These are phyloP conservation scores for Clavaria fumosa DNA, from an alignment of 768 basidiomycete species.

Conservation along the genomic window DNA sequence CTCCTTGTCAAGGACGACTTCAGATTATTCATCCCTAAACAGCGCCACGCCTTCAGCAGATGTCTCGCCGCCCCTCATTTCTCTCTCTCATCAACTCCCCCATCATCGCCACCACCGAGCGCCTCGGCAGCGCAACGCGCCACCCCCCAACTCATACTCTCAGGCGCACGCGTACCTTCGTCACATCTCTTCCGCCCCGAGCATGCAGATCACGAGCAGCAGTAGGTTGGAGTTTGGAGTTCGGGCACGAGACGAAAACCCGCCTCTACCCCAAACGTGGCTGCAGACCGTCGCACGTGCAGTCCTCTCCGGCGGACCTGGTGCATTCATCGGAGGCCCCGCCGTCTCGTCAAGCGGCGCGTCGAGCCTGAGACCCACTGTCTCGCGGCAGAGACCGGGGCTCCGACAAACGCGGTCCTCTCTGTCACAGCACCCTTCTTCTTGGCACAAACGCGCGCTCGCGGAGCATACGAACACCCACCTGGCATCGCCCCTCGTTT, in stretches of 20 bases:
- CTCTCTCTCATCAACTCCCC: slow-evolving; percentile 19
- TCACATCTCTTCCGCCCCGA: slow-evolving; percentile 45
- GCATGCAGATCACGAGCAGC: too few relatives aligned
- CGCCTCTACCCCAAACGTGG: slow-evolving; percentile 32
- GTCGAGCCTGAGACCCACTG: neutral
- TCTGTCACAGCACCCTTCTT: slow-evolving; percentile 10
- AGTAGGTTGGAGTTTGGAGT: too few relatives aligned
- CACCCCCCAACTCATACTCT: slow-evolving; percentile 27
- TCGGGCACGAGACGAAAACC: neutral
- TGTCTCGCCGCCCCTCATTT: slow-evolving; percentile 3
- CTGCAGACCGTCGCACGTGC: slow-evolving; percentile 54
- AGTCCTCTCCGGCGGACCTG: slow-evolving; percentile 37
- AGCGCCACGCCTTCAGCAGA: neutral
- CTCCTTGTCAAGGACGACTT: slow-evolving; percentile 16
- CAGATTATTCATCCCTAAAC: slow-evolving; percentile 18
- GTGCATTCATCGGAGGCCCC: slow-evolving; percentile 31
- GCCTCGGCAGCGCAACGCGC: slow-evolving; percentile 6
- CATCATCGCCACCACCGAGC: slow-evolving; percentile 16
- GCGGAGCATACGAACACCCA: slow-evolving; percentile 6
- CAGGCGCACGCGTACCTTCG: slow-evolving; percentile 56
- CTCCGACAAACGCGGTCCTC: slow-evolving; percentile 1
- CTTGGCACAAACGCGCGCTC: slow-evolving; percentile 21
- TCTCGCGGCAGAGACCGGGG: neutral
- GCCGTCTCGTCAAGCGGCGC: neutral
- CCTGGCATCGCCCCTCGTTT: slow-evolving; percentile 17